Base-by-base conservation (phyloP, 1,139 yeast genomes). In the Yarrowia galli region DNA sequence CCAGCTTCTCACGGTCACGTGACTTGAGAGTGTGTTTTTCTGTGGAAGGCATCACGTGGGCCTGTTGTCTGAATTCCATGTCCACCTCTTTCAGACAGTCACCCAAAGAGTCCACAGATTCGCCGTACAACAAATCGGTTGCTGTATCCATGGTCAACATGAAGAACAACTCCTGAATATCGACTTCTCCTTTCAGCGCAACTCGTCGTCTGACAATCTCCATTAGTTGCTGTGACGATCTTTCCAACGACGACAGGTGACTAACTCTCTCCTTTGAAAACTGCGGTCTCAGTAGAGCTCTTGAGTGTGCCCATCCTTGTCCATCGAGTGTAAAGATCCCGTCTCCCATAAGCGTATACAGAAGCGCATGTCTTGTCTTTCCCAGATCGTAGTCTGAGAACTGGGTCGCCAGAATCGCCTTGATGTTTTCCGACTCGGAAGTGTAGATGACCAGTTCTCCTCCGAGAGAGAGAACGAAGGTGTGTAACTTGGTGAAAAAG, bases 81-180 rank as follows among this genome's bases (percentile, higher is more conserved):
- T 12, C 32, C 3, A 20, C 40, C 22, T 53, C 60, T 3, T 36
- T 6, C 1, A 58, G 42, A 32, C 51, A 28, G 10, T 43, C 64
- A 15, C 64, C 64, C 9, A 84, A 79, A 18, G 82, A 75, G 67
- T 79, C 79, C 22, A 81, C 83, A 7, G 84, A 80, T 72, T 81
- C 84, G 35, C 89, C 89, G 75, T 85, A 85, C 71, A 86, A 77
- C 72, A 85, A 85, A 74, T 85, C 88, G 18, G 88, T 83, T 10
- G 89, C 84, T 16, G 87, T 81, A 73, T 86, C 89, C 72, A 86
- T 80, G 8, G 89, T 85, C 67, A 85, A 77, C 71, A 79, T 77
- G 76, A 81, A 85, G 73, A 85, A 84, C 61, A 81, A 77, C 28
- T 79, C 80, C 73, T 85, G 88, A 54, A 84, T 72, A 71, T 86